These are phyloP conservation scores for Scortechinia acanthostroma DNA, from an alignment of 2,329 filamentous ascomycete genomes.

Conservation along the genomic window DNA sequence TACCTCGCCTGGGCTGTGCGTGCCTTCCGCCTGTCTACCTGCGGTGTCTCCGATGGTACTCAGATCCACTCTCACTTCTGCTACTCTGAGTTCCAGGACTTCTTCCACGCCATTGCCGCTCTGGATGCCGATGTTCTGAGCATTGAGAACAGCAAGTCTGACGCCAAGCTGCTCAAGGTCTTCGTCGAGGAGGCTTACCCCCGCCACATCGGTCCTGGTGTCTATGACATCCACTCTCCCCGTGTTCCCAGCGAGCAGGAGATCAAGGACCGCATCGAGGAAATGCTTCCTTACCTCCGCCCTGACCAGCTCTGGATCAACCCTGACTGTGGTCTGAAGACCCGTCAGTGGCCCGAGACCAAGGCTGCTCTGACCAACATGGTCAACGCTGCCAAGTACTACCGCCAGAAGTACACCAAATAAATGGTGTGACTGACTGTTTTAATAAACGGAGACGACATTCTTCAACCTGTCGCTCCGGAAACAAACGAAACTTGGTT, in stretches of 20 bases:
- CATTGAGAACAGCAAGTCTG: slow-evolving; percentile 99
- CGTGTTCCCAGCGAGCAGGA: slow-evolving; percentile 95
- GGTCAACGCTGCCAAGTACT: slow-evolving; percentile 96
- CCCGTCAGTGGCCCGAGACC: slow-evolving; percentile 95
- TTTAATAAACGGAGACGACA: slow-evolving; percentile 18
- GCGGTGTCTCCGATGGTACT: slow-evolving; percentile 87
- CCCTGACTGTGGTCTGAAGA: slow-evolving; percentile 99
- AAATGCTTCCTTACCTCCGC: slow-evolving; percentile 97
- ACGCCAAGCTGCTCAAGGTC: slow-evolving; percentile 97
- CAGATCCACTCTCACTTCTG: slow-evolving; percentile 99
- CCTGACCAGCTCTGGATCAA: slow-evolving; percentile 99
- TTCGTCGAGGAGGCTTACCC: slow-evolving; percentile 97
- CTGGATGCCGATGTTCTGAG: slow-evolving; percentile 96
- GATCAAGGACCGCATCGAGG: slow-evolving; percentile 93
- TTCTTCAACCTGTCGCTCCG: slow-evolving; percentile 24
- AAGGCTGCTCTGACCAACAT: slow-evolving; percentile 93
- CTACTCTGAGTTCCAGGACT: slow-evolving; percentile 99
- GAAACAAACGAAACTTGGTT: slow-evolving; percentile 12
- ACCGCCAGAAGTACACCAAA: slow-evolving; percentile 80
- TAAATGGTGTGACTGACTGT: slow-evolving; percentile 20
- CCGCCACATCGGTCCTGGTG: slow-evolving; percentile 95
- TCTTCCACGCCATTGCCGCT: slow-evolving; percentile 98
- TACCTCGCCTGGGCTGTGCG: slow-evolving; percentile 97
- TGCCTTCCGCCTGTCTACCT: slow-evolving; percentile 92
- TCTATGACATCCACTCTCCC: slow-evolving; percentile 99